Percentiles rank a stretch among this genome's conserved stretches.
Conservation (phyloP, 495 filamentous ascomycete species). For the Terfezia claveryi region DNA sequence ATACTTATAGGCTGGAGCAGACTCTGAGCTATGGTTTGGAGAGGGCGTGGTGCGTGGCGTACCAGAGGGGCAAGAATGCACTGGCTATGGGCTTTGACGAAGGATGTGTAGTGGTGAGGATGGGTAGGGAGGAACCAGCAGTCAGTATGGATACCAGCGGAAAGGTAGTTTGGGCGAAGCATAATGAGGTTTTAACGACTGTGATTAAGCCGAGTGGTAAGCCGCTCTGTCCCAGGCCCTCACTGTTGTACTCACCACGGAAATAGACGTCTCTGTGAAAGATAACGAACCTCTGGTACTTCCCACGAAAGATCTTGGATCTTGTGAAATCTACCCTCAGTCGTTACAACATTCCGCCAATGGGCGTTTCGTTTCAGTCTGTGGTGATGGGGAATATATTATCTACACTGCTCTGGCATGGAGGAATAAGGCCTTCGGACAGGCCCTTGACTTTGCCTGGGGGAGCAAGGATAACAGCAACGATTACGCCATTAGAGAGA, state of each 20-base stretch:
- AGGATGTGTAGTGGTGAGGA: slow-evolving; percentile 90
- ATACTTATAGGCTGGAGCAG: slow-evolving; percentile 87
- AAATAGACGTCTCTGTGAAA: slow-evolving; percentile 48
- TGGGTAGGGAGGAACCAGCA: slow-evolving; percentile 90
- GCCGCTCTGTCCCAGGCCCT: slow-evolving; percentile 4
- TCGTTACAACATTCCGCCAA: slow-evolving; percentile 89
- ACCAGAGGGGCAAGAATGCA: slow-evolving; percentile 81
- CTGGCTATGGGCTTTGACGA: slow-evolving; percentile 95
- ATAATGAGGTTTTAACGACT: slow-evolving; percentile 80
- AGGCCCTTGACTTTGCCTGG: slow-evolving; percentile 91
- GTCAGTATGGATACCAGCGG: slow-evolving; percentile 92
- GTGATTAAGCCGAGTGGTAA: slow-evolving; percentile 74
- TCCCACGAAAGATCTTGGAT: slow-evolving; percentile 81
- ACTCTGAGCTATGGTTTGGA: slow-evolving; percentile 89
- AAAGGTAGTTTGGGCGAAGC: slow-evolving; percentile 86
- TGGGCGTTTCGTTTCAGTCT: slow-evolving; percentile 88
- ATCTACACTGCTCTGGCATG: slow-evolving; percentile 95
- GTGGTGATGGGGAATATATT: slow-evolving; percentile 94
- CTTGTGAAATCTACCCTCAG: slow-evolving; percentile 91
- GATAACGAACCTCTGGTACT: slow-evolving; percentile 70
- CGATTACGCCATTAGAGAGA: slow-evolving; percentile 93
- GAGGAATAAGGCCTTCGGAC: slow-evolving; percentile 93
- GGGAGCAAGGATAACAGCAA: slow-evolving; percentile 95
- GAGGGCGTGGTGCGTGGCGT: slow-evolving; percentile 89
- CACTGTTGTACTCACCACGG: background rate